Evolutionary conservation across 148 eudicot species (phyloP), one percentile per base, ranked within the genome.

Genomic region (Persicaria tinctoria): DNA sequence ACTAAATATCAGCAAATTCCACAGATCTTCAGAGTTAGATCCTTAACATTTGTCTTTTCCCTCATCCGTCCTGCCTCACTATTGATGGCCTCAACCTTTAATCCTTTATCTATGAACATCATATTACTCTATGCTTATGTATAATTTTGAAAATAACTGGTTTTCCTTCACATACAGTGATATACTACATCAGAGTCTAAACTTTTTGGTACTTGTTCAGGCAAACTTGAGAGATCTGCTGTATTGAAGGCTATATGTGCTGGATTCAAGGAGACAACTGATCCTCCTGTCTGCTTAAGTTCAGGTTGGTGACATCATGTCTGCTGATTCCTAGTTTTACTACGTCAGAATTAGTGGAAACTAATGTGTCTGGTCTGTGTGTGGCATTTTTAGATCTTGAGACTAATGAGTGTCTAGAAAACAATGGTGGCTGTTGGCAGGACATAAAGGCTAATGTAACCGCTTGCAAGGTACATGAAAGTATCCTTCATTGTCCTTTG

Each of bases 351-450:
- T n/a, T 17, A 75, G 46, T 57, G 46, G 54, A 51, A 57, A 76
- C 46, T 38, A 11, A 70, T 73, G 20, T 59, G 16, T 60, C 47
- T 53, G 12, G 9, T 46, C 4, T 57, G 63, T 12, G 63, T 12
- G 23, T 20, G 45, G 18, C 41, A 46, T 23, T 8, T 51, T 71
- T 77, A 93, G 98, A 86, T 80, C 82, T 94, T 73, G 98, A 94
- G 85, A 94, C 97, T 8, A 84, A 94, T 44, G 89, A 91, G 79
- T 94, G 98, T 80, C 89, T 94, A 47, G 83, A 86, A 46, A 82
- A 79, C 18, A 94, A 91, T 76, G 98, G 98, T 51, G 98, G 97
- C 9, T 94, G 98, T 80, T 94, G 98, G 98, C 75, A 62, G 68
- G 98, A 94, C 79, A 5, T 76, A 51, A 44, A 76, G 44, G 50